Base-by-base conservation (phyloP, 768 basidiomycete genomes). In the Amylocystis lapponica region DNA sequence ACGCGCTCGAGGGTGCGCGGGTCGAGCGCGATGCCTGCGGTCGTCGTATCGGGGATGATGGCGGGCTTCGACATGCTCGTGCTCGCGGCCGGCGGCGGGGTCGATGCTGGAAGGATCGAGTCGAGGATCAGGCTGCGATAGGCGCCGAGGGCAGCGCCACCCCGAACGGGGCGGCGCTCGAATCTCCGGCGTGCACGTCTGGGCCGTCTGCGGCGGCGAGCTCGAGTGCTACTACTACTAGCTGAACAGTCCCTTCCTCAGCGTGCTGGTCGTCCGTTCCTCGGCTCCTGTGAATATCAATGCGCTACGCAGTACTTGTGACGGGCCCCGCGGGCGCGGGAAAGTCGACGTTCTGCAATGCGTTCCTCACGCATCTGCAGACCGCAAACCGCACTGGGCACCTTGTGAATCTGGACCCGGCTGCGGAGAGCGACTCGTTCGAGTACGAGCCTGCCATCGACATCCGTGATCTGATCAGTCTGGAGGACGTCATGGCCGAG, bases 311-410 rank as follows among this genome's bases (percentile, higher is more conserved):
- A 6, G 83, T 91, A 22, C 75, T 92, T 35, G 78, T 92, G 39
- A 87, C 85, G 43, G 96, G 96, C n/a, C 96, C 96, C 36, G 96
- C 96, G 2, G 96, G 96, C 38, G 92, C 96, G 12, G 96, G 96
- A 39, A 99, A 99, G 69, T 90, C 92, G 0, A 98, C 96, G 0
- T 95, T 99, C 58, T 86, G 88, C 54, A 71, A 76, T 17, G 79
- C 93, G 1, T 81, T 97, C 51, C 73, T 98, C 47, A 93, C 88
- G 9, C 95, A 98, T 66, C 79, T 97, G 4, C 79, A 76, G 44
- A 74, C 86, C 2, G 77, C 91, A 37, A 86, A 80, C 49, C 78
- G 96, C 7, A 79, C 82, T 0, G 89, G 79, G 1, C 94, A 98
- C 69, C 81, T 97, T 39, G 88, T 98, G 62, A 99, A 98, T 65